Conservation (phyloP, 2,329 filamentous ascomycete genomes). For the Botrytis byssoidea region DNA sequence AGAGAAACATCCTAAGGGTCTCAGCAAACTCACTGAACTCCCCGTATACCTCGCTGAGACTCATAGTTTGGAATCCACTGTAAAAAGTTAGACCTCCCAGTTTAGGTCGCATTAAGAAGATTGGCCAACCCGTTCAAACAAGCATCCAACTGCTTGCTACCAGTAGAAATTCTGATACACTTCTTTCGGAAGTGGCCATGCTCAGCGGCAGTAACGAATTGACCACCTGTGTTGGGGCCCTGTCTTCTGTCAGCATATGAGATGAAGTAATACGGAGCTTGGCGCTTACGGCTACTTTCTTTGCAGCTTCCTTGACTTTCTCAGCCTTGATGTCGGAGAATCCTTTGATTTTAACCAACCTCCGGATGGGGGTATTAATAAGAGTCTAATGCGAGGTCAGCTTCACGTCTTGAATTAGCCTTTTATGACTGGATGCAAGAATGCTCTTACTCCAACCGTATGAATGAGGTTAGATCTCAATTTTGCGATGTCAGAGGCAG, state of each 20-base stretch:
- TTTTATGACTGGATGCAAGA: background rate
- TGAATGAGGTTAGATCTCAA: slow-evolving; percentile 61
- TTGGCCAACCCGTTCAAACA: slow-evolving; percentile 58
- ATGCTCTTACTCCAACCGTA: slow-evolving; percentile 57
- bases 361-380: slow-evolving; percentile 57
- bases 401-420: background rate
- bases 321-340: slow-evolving; percentile 70
- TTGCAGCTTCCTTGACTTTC: slow-evolving; percentile 66
- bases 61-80: slow-evolving; percentile 68
- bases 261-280: background rate
- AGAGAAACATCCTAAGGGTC: background rate
- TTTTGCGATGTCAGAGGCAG: slow-evolving; percentile 63
- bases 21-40: slow-evolving; percentile 48
- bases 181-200: slow-evolving; percentile 60
- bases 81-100: slow-evolving; percentile 16
- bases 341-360: slow-evolving; percentile 64
- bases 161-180: slow-evolving; percentile 64
- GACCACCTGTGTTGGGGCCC: slow-evolving; percentile 52
- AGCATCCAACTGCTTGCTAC: slow-evolving; percentile 66
- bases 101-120: background rate
- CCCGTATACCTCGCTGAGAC: slow-evolving; percentile 63
- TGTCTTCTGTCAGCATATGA: slow-evolving; percentile 37
- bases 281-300: slow-evolving; percentile 40
- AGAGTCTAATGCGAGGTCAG: slow-evolving; percentile 49
- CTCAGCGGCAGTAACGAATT: slow-evolving; percentile 64